Percentiles rank a stretch among this genome's conserved stretches.
Evolutionary conservation across 768 basidiomycete genomes (phyloP).

Genomic region (Amanita phalloides): DNA sequence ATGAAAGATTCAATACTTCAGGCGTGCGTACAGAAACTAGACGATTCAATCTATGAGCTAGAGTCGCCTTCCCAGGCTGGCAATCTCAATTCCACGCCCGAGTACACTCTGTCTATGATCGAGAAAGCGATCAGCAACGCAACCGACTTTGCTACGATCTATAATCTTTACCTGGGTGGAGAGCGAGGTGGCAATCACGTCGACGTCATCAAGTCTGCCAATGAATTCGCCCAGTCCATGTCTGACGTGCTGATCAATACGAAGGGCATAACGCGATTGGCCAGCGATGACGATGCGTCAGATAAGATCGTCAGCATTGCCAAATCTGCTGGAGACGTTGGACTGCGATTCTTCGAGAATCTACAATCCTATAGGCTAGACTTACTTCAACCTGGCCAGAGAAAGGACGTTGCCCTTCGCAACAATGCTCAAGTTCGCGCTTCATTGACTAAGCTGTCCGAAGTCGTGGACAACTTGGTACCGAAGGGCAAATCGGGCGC

Average conservation of each 20-base stretch:
- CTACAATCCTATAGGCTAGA: slow-evolving; percentile 93
- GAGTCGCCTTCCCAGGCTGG: slow-evolving; percentile 93
- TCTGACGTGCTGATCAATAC: slow-evolving; percentile 88
- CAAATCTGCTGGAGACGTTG: slow-evolving; percentile 79
- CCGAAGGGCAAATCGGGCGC: slow-evolving; percentile 73
- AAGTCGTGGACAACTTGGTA: slow-evolving; percentile 75
- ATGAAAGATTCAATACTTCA: slow-evolving; percentile 86
- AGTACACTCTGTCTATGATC: slow-evolving; percentile 96
- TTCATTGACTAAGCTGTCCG: slow-evolving; percentile 77
- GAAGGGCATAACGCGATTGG: slow-evolving; percentile 91
- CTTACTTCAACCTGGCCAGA: slow-evolving; percentile 58
- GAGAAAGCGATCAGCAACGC: slow-evolving; percentile 94
- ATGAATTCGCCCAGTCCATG: slow-evolving; percentile 90
- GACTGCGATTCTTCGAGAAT: slow-evolving; percentile 88
- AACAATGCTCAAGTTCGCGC: slow-evolving; percentile 81
- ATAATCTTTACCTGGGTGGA: slow-evolving; percentile 81
- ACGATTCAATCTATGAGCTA: slow-evolving; percentile 94
- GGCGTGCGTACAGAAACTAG: slow-evolving; percentile 93
- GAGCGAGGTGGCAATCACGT: slow-evolving; percentile 91
- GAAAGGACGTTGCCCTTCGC: slow-evolving; percentile 81
- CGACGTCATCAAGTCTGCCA: slow-evolving; percentile 95
- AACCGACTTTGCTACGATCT: slow-evolving; percentile 91
- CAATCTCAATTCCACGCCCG: slow-evolving; percentile 95
- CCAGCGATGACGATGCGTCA: slow-evolving; percentile 82
- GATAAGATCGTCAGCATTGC: slow-evolving; percentile 85